Base-by-base conservation (phyloP, 1,284 basidiomycete species). In the Ceraceosorus guamensis region DNA sequence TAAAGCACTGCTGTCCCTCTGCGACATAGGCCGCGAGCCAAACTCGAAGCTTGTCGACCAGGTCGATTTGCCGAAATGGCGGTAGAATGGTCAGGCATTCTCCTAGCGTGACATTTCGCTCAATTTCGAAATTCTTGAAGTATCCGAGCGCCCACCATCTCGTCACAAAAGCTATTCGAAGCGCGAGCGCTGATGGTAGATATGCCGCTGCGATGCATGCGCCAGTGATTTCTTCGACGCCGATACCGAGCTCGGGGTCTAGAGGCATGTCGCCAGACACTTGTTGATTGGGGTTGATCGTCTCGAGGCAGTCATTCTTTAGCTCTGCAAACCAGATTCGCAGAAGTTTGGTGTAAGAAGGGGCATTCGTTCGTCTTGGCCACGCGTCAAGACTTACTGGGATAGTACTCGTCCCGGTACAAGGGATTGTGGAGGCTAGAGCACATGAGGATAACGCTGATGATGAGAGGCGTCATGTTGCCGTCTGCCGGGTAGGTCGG, bases 161-260 rank as follows among this genome's bases (percentile, higher is more conserved):
- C 4, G 63, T 63, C 16, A 67, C 48, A 5, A 61, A 52, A 2
- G 66, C 56, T 6, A 68, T 57, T 11, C 59, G 62, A 32, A 55
- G 59, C 1, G 62, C 66, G 0, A 61, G 57, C 14, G 66, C 61
- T 3, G 66, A 67, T 4, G 66, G 63, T 0, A 70, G 58, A 67
- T 67, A 71, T 35, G 57, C 63, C 6, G 62, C 61, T 6, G 66
- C 68, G 8, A 70, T 65, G 52, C 67, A 71, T 4, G 66, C 68
- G 6, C 68, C 68, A 3, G 65, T 70, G 52, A 72, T 72, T 56
- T 72, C 70, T 52, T 72, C 70, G 10, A 72, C 68, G 10, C 70
- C 70, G 39, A 72, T 67, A 37, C 70, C 70, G 5, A 70, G 59
- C 52, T 72, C 70, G 5, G 68, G 70, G 46, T 71, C 66, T 24